phyloP scores from a whole-genome alignment of 2,329 filamentous ascomycete genomes.

The Trichophyton verrucosum region DNA sequence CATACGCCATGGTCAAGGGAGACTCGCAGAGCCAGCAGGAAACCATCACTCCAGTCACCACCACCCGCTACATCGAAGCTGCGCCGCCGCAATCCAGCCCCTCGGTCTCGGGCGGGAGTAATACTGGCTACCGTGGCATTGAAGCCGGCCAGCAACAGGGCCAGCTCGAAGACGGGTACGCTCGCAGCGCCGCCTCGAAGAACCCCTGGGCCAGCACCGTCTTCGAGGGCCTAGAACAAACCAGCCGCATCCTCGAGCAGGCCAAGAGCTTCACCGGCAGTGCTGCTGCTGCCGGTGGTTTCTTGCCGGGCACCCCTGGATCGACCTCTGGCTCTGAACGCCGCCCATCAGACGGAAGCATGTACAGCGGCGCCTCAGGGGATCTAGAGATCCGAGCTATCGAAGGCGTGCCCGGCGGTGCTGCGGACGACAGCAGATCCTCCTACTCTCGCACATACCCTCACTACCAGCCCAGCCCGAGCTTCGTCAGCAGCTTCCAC shows the following conservation, averaged over 20 bases:
- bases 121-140: conserved; percentile 12
- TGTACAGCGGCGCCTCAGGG: conserved; percentile 22
- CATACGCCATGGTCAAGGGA: conserved; percentile 57
- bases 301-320: background rate
- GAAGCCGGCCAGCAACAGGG: conserved; percentile 7
- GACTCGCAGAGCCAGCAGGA: conserved; percentile 15
- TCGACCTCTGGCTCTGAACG: conserved; percentile 11
- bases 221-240: conserved; percentile 27
- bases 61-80: conserved; percentile 17
- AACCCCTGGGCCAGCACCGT: conserved; percentile 31
- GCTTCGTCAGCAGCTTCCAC: conserved; percentile 31
- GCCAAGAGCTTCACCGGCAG: conserved; percentile 8
- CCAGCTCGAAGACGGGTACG: conserved; percentile 13
- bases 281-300: background rate
- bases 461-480: conserved; percentile 24
- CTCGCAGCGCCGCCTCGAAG: conserved; percentile 27
- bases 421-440: conserved; percentile 7
- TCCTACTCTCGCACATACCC: conserved; percentile 12
- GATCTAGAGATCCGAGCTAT: conserved; percentile 26
- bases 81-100: conserved; percentile 12
- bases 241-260: conserved; percentile 11
- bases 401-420: conserved; percentile 24
- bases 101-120: conserved; percentile 10
- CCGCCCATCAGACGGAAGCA: conserved; percentile 27
- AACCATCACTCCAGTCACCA: conserved; percentile 12